Evolutionary conservation across 306 rosid species (phyloP), one percentile per base, ranked within the genome.

Genomic region (Morella rubra): DNA sequence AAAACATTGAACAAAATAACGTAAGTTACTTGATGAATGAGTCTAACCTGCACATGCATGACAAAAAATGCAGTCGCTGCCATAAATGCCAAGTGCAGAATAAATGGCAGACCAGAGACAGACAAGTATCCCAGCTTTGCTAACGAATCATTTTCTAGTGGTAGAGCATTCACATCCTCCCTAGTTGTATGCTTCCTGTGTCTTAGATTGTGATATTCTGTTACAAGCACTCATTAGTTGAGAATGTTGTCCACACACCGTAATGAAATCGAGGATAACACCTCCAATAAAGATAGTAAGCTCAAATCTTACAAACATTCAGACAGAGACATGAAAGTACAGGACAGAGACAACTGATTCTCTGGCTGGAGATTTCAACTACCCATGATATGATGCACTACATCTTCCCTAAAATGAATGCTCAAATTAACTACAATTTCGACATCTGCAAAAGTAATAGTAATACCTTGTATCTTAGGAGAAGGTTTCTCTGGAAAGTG

Each of bases 11-110:
- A 41, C 20, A 62, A 15, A 24, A 14, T 8, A 1, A 14, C 8
- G 2, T 14, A 62, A 62, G 6, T 40, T 62, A 68, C 62, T 40
- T 54, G 47, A 73, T 70, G 71, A 44, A 64, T 44, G 66, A 69
- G 47, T 73, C 93, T 72, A 74, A 92, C 98, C 97, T 95, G 96
- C 56, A 95, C 98, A 74, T 92, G 97, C 98, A 89, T 89, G 86
- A 95, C 89, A 79, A 95, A 74, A 79, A 95, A 88, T 60, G 87
- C 90, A n/a, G 91, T 88, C 76, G 87, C 83, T 68, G 90, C 88
- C 94, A 95, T 85, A 85, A 95, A 87, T 76, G 87, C 97, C 89
- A 88, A 73, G 80, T 95, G 97, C 22, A 92, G 74, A 76, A 92
- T 82, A 78, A 87, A 92, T 9, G 98, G 98, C 55, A 95, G 95